These are phyloP conservation scores for Podaxis sp. DNA, from an alignment of 768 basidiomycete genomes.

Conservation along the genomic window DNA sequence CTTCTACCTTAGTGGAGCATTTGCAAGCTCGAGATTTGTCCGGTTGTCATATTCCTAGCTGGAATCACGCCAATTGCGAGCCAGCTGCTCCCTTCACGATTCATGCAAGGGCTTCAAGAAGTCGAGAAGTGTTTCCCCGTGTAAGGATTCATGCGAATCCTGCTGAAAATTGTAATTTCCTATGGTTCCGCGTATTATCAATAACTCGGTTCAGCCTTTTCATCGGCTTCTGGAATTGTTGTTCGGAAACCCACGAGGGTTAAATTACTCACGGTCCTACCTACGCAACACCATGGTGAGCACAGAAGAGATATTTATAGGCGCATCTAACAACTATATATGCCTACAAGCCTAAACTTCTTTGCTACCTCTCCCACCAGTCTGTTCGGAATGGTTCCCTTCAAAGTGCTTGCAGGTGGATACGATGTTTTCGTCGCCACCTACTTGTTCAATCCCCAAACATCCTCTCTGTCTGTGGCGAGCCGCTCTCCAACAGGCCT, in stretches of 20 bases:
- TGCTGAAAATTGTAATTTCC: not conserved
- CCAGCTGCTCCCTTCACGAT: not conserved
- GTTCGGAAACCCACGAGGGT: not conserved
- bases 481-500: constrained; percentile 15
- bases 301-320: not conserved
- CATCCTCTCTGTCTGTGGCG: constrained; percentile 7
- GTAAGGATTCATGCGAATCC: not conserved
- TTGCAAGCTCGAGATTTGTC: not conserved
- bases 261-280: not conserved
- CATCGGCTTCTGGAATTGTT: not conserved
- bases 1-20: not conserved
- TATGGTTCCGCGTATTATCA: not conserved
- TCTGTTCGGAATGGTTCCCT: constrained; percentile 12
- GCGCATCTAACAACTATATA: not conserved
- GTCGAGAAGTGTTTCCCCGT: not conserved
- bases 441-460: constrained; percentile 14
- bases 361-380: not conserved
- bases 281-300: not conserved
- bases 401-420: constrained; percentile 18
- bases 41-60: not conserved
- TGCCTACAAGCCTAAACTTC: not conserved
- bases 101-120: not conserved
- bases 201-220: not conserved
- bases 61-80: not conserved
- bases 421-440: constrained; percentile 17